A percentile compares a stretch with the other conserved stretches of the same genome.
These are phyloP conservation scores for Fragosphaeria purpurea DNA, from an alignment of 2,329 filamentous ascomycete species.

Conservation along the genomic window DNA sequence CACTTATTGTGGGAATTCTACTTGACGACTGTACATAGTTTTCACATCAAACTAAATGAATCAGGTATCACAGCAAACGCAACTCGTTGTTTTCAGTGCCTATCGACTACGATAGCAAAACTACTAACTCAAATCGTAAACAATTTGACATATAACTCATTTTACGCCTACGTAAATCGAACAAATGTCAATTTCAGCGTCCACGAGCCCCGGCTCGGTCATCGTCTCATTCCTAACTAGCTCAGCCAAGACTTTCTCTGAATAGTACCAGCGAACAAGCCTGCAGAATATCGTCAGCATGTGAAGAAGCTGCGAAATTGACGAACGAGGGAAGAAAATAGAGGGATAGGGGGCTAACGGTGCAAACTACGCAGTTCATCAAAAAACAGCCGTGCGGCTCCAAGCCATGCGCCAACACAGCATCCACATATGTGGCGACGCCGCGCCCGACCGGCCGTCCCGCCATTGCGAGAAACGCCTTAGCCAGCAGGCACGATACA, in stretches of 20 bases:
- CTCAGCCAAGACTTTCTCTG: slow-evolving; percentile 25
- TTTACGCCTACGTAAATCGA: too few relatives aligned
- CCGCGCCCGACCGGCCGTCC: slow-evolving; percentile 1
- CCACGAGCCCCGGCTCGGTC: slow-evolving; percentile 17
- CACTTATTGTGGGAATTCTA: too few relatives aligned
- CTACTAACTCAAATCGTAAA: too few relatives aligned
- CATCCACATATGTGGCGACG: slow-evolving; percentile 6
- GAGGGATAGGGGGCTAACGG: neutral
- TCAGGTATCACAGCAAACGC: too few relatives aligned
- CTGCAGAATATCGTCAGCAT: neutral
- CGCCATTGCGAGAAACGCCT: neutral
- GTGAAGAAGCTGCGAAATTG: neutral
- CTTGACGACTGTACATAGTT: too few relatives aligned
- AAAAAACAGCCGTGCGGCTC: slow-evolving; percentile 7
- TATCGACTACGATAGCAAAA: too few relatives aligned
- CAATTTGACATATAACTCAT: too few relatives aligned
- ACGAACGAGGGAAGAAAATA: neutral
- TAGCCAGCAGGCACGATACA: neutral
- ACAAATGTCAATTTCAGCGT: too few relatives aligned
- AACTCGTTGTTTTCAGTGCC: too few relatives aligned
- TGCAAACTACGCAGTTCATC: slow-evolving; percentile 2
- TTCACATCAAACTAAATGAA: too few relatives aligned
- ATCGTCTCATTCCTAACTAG: slow-evolving; percentile 30
- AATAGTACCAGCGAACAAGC: slow-evolving; percentile 12
- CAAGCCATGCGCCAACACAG: neutral